Conservation (phyloP, 768 basidiomycete species). For the Leccinum fibrillosum region DNA sequence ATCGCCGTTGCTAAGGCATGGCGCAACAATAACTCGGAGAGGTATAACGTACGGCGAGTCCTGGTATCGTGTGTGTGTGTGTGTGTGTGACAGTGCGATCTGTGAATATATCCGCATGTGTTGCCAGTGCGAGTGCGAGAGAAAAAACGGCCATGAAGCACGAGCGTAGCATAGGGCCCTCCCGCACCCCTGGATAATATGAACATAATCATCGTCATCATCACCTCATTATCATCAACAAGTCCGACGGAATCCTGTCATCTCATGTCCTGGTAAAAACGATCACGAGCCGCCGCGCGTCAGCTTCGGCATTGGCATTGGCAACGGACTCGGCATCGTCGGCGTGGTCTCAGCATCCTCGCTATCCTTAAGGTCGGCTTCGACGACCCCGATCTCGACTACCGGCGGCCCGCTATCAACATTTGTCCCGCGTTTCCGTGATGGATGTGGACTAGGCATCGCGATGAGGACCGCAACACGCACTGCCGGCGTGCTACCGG, state of each 20-base stretch:
- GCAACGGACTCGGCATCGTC: not conserved
- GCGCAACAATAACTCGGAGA: not conserved
- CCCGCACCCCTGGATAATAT: not conserved
- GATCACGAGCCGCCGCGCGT: not conserved
- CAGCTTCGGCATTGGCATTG: not conserved
- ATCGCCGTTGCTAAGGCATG: not conserved
- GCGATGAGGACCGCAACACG: slow-evolving; percentile 43
- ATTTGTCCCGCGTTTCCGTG: not conserved
- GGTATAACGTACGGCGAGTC: not conserved
- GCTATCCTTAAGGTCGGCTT: slow-evolving; percentile 12
- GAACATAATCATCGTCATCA: not conserved
- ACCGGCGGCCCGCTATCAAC: slow-evolving; percentile 30
- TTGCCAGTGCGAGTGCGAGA: not conserved
- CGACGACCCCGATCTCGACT: slow-evolving; percentile 32
- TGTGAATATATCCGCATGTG: not conserved
- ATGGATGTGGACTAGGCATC: slow-evolving; percentile 32
- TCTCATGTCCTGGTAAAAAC: not conserved
- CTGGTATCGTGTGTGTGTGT: not conserved
- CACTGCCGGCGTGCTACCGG: slow-evolving; percentile 22
- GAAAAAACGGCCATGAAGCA: not conserved
- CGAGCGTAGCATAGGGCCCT: not conserved
- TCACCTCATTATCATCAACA: not conserved
- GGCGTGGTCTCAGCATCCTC: not conserved
- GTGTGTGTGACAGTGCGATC: not conserved
- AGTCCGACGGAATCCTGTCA: not conserved